A percentile compares a stretch with the other conserved stretches of the same genome.
phyloP scores from a whole-genome alignment of 768 basidiomycete genomes.

The Mycena metata region DNA sequence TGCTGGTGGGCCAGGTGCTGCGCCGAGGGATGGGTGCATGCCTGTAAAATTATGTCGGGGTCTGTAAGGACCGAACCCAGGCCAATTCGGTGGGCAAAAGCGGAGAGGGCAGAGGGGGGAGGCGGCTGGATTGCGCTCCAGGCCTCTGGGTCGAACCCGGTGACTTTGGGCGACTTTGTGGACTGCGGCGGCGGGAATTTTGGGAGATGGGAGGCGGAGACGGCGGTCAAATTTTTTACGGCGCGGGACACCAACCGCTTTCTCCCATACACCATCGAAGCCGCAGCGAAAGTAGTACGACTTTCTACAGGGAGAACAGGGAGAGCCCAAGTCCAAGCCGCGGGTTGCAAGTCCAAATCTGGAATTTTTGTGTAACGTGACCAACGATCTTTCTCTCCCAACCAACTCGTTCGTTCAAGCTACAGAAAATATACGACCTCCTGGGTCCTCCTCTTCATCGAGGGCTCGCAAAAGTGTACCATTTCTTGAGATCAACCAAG shows the following conservation, averaged over 20 bases:
- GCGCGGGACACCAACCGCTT: slow-evolving; percentile 59
- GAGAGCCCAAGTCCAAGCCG: no score
- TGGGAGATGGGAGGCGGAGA: slow-evolving; percentile 67
- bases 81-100: slow-evolving; percentile 84
- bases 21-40: slow-evolving; percentile 86
- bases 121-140: slow-evolving; percentile 83
- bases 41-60: slow-evolving; percentile 72
- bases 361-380: no score
- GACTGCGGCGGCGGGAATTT: slow-evolving; percentile 63
- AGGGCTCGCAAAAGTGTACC: no score
- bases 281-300: no score
- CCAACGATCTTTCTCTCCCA: no score
- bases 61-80: slow-evolving; percentile 69
- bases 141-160: slow-evolving; percentile 71
- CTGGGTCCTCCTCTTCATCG: no score
- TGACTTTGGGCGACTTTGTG: slow-evolving; percentile 49
- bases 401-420: no score
- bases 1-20: slow-evolving; percentile 67
- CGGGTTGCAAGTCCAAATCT: no score
- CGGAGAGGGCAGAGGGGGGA: slow-evolving; percentile 76
- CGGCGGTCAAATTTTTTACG: slow-evolving; percentile 50
- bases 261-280: slow-evolving; percentile 69
- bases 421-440: no score
- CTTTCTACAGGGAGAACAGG: no score
- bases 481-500: no score